Evolutionary conservation across 78 protist genomes (phyloP), one percentile per base, ranked within the genome.

Genomic region (Speleostelium caveatum): DNA sequence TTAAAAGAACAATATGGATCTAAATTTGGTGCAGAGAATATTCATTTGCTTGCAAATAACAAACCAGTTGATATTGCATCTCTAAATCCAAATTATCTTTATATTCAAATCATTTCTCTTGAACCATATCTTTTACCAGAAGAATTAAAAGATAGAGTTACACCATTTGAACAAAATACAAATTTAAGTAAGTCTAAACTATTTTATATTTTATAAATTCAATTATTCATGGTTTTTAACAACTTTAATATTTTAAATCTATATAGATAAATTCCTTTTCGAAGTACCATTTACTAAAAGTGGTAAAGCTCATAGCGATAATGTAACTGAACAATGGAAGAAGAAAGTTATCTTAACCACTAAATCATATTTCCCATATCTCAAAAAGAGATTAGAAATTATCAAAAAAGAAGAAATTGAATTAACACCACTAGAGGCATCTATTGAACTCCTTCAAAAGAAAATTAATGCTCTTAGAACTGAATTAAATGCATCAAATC

Each of bases 371-470:
- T 92, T 92, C 92, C 95, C 95, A 32, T 83, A 86, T 56, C 4
- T 92, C 8, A 68, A 83, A 28, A 92, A 92, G 73, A 36, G 95
- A 39, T 45, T 83, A 36, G 35, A 19, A 38, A 41, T 90, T 51
- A 2, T 68, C 5, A 77, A 45, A 33, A 87, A 87, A 35, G 75
- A 87, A 28, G 93, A 86, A 66, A 42, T 72, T 36, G 86, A 66
- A 55, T n/a, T 90, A 12, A 79, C 94, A 28, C 94, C 94, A 58
- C 77, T 90, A 38, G 94, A 90, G 59, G 89, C 80, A 2, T 53
- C 94, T 1, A 73, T 63, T 58, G 92, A 90, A 56, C 38, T 90
- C 3, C 53, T 90, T 39, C 89, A 77, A 63, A 75, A 75, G 77
- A 73, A 90, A 36, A 39, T 61, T 0, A 38, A 45, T 4, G 69